Conservation (phyloP, 352 stramenopile genomes). For the Thraustochytrium sp. region DNA sequence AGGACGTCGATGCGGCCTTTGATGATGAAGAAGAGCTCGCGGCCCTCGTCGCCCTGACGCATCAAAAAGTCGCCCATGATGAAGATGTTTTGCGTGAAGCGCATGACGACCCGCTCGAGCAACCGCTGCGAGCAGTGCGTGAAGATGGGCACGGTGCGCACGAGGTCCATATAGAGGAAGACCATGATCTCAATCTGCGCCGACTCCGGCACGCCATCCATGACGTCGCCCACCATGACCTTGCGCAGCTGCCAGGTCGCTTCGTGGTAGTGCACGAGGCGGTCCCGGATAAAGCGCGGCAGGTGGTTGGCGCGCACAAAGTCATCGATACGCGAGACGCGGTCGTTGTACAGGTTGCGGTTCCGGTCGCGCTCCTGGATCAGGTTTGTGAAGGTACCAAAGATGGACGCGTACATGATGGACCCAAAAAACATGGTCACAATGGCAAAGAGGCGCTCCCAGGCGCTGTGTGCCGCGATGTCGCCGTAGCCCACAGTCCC, state of each 20-base stretch:
- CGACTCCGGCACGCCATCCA: constrained; percentile 9
- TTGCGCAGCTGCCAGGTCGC: constrained; percentile 38
- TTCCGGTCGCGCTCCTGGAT: constrained; percentile 36
- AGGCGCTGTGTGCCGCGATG: constrained; percentile 34
- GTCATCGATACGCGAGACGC: constrained; percentile 3
- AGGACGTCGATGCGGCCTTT: constrained; percentile 15
- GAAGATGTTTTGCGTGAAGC: constrained; percentile 25
- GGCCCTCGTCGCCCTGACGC: constrained; percentile 13
- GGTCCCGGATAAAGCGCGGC: constrained; percentile 2
- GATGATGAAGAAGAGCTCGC: constrained; percentile 17
- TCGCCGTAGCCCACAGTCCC: constrained; percentile 35
- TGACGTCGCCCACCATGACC: neutral
- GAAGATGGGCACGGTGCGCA: constrained; percentile 15
- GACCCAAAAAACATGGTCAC: constrained; percentile 42
- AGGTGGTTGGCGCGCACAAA: constrained; percentile 10
- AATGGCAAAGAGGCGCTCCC: constrained; percentile 39
- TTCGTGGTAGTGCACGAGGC: constrained; percentile 23
- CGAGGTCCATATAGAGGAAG: constrained; percentile 26
- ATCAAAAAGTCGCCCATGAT: constrained; percentile 14
- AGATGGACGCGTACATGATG: constrained; percentile 48
- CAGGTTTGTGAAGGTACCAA: constrained; percentile 46
- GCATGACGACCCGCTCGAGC: constrained; percentile 30
- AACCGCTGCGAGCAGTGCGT: constrained; percentile 6
- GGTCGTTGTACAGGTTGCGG: neutral
- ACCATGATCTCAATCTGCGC: constrained; percentile 37